Conservation (phyloP, 805 yeast genomes). For the Lachancea mirantina region DNA sequence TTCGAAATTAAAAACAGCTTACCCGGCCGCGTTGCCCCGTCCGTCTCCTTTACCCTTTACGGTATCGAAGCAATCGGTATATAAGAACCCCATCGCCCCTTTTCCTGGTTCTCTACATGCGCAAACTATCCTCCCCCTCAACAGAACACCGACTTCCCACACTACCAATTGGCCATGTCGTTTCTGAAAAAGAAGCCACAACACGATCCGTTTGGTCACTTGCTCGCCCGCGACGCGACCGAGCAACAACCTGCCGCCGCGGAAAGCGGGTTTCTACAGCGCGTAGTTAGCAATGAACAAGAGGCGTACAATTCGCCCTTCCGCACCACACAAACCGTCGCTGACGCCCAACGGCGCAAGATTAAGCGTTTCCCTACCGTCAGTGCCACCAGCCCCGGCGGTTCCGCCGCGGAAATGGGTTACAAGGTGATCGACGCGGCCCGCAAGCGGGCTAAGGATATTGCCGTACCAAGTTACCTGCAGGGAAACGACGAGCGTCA, state of each 20-base stretch:
- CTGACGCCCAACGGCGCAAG: constrained; percentile 14
- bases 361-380: constrained; percentile 24
- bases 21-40: too few relatives aligned
- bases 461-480: constrained; percentile 24
- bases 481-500: constrained; percentile 26
- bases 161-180: too few relatives aligned
- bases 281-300: constrained; percentile 9
- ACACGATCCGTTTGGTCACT: constrained; percentile 14
- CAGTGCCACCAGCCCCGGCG: constrained; percentile 22
- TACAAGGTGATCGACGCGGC: constrained; percentile 17
- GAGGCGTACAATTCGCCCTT: constrained; percentile 16
- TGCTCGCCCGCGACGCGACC: constrained; percentile 7
- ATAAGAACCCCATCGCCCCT: too few relatives aligned
- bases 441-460: constrained; percentile 25
- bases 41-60: too few relatives aligned
- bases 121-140: too few relatives aligned
- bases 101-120: too few relatives aligned
- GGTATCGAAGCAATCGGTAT: too few relatives aligned
- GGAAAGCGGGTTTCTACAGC: constrained; percentile 10
- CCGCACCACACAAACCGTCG: constrained; percentile 12
- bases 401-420: constrained; percentile 21
- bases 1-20: too few relatives aligned
- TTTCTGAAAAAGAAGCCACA: too few relatives aligned
- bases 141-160: too few relatives aligned
- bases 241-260: constrained; percentile 2